Evolutionary conservation across 148 eudicot species (phyloP).

Genomic region (Rhododendron simsii): DNA sequence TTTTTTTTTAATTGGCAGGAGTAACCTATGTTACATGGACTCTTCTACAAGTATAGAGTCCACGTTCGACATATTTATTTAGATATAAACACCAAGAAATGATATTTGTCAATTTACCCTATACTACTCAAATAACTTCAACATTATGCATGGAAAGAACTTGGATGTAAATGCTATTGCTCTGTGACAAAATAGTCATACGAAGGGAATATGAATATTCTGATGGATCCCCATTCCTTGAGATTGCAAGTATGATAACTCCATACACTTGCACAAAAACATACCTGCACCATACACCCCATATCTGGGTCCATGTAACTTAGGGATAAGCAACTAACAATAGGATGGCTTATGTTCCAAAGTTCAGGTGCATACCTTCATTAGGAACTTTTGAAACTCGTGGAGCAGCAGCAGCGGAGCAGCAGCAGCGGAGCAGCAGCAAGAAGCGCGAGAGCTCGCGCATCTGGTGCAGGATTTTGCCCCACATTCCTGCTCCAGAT

Average conservation of each 20-base stretch:
- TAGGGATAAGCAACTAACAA: not conserved
- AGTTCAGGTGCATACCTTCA: conserved; percentile 7
- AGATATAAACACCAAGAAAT: not conserved
- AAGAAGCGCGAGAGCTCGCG: conserved; percentile 12
- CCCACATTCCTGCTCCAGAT: conserved; percentile 14
- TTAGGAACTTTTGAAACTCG: not conserved
- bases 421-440: conserved; percentile 2
- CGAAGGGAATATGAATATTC: not conserved
- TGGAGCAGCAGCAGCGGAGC: not conserved
- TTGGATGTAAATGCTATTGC: not conserved
- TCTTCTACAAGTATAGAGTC: not conserved
- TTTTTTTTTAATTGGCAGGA: not conserved
- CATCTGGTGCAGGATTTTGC: conserved; percentile 9
- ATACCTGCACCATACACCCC: not conserved
- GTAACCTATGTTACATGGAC: not conserved
- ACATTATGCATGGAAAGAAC: not conserved
- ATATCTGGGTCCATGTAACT: not conserved
- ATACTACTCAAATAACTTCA: not conserved
- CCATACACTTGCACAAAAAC: not conserved
- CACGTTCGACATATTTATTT: not conserved
- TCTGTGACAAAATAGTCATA: not conserved
- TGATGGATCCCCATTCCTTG: not conserved
- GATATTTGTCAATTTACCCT: not conserved
- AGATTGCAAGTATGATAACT: not conserved
- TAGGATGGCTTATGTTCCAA: not conserved